These are phyloP conservation scores for Acanthamoeba healyi DNA, from an alignment of 208 protist genomes.

Conservation along the genomic window DNA sequence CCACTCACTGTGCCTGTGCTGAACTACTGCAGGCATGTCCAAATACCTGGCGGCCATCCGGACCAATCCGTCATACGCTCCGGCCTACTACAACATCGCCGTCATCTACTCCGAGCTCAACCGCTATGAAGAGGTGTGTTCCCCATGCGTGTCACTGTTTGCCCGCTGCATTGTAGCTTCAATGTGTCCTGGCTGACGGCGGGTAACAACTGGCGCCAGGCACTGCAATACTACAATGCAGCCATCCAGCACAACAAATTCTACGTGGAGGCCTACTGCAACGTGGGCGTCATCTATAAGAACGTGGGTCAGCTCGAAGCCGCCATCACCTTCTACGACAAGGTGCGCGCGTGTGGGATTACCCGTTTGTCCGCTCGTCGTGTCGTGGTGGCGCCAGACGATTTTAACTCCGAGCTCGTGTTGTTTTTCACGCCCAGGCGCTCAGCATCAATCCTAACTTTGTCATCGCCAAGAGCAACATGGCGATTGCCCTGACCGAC, in stretches of 20 bases:
- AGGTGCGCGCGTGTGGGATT: neutral
- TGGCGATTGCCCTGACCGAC: slow-evolving; percentile 82
- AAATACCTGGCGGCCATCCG: slow-evolving; percentile 47
- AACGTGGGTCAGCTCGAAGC: slow-evolving; percentile 78
- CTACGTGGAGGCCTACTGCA: slow-evolving; percentile 86
- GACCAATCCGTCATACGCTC: slow-evolving; percentile 63
- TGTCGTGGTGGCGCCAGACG: neutral
- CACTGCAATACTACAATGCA: slow-evolving; percentile 79
- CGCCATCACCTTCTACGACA: slow-evolving; percentile 67
- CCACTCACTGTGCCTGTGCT: neutral
- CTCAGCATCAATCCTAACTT: slow-evolving; percentile 82
- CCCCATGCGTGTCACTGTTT: neutral
- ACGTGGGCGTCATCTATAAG: slow-evolving; percentile 86
- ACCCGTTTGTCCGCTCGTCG: neutral
- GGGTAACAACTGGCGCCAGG: slow-evolving; percentile 21
- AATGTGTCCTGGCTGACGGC: neutral
- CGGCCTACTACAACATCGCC: slow-evolving; percentile 83
- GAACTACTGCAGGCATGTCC: neutral
- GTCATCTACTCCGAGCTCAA: slow-evolving; percentile 70
- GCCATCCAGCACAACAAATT: slow-evolving; percentile 79
- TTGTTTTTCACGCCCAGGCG: neutral
- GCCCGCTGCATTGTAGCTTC: slow-evolving; percentile 67
- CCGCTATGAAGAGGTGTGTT: slow-evolving; percentile 29
- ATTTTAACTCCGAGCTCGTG: neutral
- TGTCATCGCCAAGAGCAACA: slow-evolving; percentile 71